Evolutionary conservation across 345 rosid species (phyloP), one percentile per base, ranked within the genome.

Genomic region (Pugionium cornutum): DNA sequence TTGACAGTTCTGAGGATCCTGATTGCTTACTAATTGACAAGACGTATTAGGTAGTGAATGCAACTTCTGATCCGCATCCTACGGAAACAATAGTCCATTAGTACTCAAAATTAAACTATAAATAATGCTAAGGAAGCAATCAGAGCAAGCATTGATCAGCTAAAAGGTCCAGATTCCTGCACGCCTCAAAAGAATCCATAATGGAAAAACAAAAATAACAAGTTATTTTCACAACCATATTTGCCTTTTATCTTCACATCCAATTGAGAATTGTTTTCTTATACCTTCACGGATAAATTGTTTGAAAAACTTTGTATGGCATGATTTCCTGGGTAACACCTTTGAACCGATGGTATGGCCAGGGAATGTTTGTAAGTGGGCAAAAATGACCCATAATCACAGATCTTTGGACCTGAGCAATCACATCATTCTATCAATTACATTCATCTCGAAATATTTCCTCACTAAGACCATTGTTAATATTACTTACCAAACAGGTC

Each of bases 301-400:
- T 70, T 69, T 47, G 68, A 62, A 67, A 79, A 73, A 67, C 57
- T 78, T 73, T 43, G 60, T 53, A 50, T 41, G 52, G 53, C 39
- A 52, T 53, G 75, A 59, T 68, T 75, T 53, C 61, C 77, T 7
- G 58, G 53, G 48, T 77, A 74, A 77, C 69, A 70, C 67, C 71
- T 78, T 73, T 77, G 77, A 69, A 32, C 66, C 59, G 79, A 55
- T 50, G 66, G 62, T 67, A 33, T 44, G 7, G 72, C 58, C 34
- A 77, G 67, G 1, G 69, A 65, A 34, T 78, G 71, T 52, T 76
- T 81, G 64, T 80, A 60, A 44, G 77, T 40, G 53, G 82, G 84
- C 77, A 91, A 77, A 80, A 91, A 91, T 26, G 96, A 81, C 66
- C 98, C 96, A 76, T 85, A 86, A 7, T 76, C 80, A 66, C 79